Percentiles rank a stretch among this genome's conserved stretches.
Evolutionary conservation across 2,329 filamentous ascomycete species (phyloP).

Genomic region (Trematosphaeria pertusa): DNA sequence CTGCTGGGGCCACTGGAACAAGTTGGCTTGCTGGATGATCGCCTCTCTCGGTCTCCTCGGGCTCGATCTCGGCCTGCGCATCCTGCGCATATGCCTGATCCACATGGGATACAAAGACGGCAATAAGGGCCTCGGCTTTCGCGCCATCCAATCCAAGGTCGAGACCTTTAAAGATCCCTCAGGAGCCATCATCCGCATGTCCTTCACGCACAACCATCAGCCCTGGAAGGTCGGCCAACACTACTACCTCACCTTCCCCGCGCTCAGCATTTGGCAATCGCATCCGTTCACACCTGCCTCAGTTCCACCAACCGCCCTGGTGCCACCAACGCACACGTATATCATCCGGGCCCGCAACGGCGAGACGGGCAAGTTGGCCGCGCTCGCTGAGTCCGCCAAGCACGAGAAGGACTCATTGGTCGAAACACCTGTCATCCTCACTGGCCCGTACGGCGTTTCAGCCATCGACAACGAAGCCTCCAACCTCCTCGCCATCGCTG

Average conservation of each 20-base stretch:
- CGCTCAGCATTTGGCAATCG: slow-evolving; percentile 72
- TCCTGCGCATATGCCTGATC: slow-evolving; percentile 64
- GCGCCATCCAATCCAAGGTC: slow-evolving; percentile 59
- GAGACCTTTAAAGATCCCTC: slow-evolving; percentile 60
- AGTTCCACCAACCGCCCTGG: slow-evolving; percentile 4
- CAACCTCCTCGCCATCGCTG: slow-evolving; percentile 37
- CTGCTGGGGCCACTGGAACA: slow-evolving; percentile 75
- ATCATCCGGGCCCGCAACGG: slow-evolving; percentile 37
- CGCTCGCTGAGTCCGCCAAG: slow-evolving; percentile 19
- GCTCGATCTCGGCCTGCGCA: slow-evolving; percentile 66
- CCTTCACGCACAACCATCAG: slow-evolving; percentile 67
- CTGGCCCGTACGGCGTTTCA: slow-evolving; percentile 32
- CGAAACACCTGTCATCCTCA: slow-evolving; percentile 27
- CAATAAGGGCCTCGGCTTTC: slow-evolving; percentile 60
- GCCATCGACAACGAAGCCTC: slow-evolving; percentile 17
- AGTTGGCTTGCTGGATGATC: slow-evolving; percentile 72
- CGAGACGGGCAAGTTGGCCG: slow-evolving; percentile 35
- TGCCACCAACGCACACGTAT: slow-evolving; percentile 30
- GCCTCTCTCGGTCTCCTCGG: slow-evolving; percentile 69
- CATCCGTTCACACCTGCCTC: slow-evolving; percentile 65
- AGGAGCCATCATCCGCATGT: slow-evolving; percentile 64
- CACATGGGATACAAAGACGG: slow-evolving; percentile 62
- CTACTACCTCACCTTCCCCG: slow-evolving; percentile 72
- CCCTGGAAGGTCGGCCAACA: slow-evolving; percentile 72
- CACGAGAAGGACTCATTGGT: slow-evolving; percentile 9